Percentiles rank a stretch among this genome's conserved stretches.
phyloP scores from a whole-genome alignment of 148 eudicot species.

The Mesembryanthemum crystallinum region DNA sequence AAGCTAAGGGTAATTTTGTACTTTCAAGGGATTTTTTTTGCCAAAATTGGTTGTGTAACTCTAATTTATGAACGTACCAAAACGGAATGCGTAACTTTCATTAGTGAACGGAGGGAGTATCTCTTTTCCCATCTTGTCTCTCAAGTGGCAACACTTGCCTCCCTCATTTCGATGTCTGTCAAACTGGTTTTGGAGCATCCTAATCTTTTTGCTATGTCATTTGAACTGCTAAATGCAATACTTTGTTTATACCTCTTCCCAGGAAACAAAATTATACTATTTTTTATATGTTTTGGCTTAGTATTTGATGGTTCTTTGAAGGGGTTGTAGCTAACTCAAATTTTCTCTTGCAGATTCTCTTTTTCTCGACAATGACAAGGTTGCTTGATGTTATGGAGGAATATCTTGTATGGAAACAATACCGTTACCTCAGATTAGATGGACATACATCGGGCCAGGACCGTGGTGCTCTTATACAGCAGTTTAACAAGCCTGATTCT shows the following conservation, averaged over 20 bases:
- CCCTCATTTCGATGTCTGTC: too few relatives aligned
- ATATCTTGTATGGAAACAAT: conserved; percentile 90
- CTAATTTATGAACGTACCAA: too few relatives aligned
- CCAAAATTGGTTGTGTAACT: too few relatives aligned
- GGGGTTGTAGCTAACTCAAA: background rate
- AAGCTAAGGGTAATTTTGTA: too few relatives aligned
- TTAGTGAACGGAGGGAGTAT: too few relatives aligned
- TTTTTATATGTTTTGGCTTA: background rate
- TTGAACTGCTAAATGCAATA: too few relatives aligned
- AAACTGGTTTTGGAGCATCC: too few relatives aligned
- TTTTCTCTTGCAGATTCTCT: conserved; percentile 62
- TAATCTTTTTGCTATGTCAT: too few relatives aligned
- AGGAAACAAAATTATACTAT: background rate
- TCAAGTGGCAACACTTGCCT: too few relatives aligned
- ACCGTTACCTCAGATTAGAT: conserved; percentile 86
- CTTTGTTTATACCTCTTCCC: background rate
- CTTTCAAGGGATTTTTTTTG: too few relatives aligned
- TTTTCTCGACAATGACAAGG: conserved; percentile 98
- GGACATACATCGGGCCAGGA: conserved; percentile 98
- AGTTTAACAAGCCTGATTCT: conserved; percentile 76
- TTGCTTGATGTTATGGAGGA: conserved; percentile 99
- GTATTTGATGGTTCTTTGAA: background rate
- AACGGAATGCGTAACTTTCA: too few relatives aligned
- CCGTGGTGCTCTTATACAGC: conserved; percentile 88
- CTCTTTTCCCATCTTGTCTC: too few relatives aligned